Conservation (phyloP, 768 basidiomycete species). For the Pleurotus salmoneostramineus region DNA sequence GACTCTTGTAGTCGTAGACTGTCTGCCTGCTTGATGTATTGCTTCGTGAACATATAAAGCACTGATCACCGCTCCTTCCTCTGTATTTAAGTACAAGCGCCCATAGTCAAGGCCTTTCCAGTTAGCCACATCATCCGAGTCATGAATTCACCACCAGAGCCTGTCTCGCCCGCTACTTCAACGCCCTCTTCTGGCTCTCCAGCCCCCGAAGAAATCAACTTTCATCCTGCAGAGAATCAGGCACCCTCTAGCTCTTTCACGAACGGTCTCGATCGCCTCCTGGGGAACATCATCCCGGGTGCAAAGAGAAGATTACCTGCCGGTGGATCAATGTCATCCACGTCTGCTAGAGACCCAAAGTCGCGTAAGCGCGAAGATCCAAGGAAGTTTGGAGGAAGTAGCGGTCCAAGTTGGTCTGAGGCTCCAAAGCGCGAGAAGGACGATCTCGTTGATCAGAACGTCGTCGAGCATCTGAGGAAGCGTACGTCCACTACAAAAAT, state of each 20-base stretch:
- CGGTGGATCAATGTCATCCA: constrained; percentile 35
- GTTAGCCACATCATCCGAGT: not conserved
- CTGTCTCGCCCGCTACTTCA: constrained; percentile 33
- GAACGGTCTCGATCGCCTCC: not conserved
- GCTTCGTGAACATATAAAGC: too few species aligned
- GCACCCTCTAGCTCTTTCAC: constrained; percentile 14
- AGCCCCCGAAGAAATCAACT: constrained; percentile 34
- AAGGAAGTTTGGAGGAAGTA: constrained; percentile 13
- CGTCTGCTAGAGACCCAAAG: constrained; percentile 47
- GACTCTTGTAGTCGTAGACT: not conserved
- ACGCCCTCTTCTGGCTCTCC: constrained; percentile 41
- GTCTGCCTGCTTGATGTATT: too few species aligned
- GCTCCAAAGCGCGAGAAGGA: constrained; percentile 50
- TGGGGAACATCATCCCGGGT: constrained; percentile 3
- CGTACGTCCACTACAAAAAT: constrained; percentile 26
- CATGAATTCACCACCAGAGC: constrained; percentile 41
- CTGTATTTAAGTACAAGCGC: not conserved
- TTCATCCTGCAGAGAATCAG: constrained; percentile 28
- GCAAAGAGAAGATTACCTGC: constrained; percentile 52
- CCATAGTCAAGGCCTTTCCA: not conserved
- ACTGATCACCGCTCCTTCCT: not conserved
- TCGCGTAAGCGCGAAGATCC: constrained; percentile 45
- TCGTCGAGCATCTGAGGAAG: constrained; percentile 54
- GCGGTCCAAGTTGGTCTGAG: constrained; percentile 27
- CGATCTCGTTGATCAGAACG: constrained; percentile 44